These are phyloP conservation scores for Aspergillus aculeatinus DNA, from an alignment of 2,329 filamentous ascomycete species.

Conservation along the genomic window DNA sequence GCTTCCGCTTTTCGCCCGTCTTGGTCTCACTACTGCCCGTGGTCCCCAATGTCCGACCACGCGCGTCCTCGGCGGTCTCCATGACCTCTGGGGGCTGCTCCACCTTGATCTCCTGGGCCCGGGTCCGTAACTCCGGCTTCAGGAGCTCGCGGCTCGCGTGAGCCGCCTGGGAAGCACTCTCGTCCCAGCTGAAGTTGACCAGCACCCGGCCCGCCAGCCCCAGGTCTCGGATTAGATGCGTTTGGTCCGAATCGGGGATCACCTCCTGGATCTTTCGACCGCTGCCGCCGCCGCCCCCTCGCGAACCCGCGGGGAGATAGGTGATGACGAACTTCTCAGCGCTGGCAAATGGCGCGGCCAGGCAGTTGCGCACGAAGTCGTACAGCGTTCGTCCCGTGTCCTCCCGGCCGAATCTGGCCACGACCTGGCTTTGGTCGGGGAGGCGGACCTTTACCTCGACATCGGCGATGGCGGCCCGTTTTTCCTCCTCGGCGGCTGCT, in stretches of 20 bases:
- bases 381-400: conserved; percentile 74
- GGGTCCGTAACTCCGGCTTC: conserved; percentile 58
- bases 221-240: conserved; percentile 68
- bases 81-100: conserved; percentile 48
- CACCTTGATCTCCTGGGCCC: conserved; percentile 65
- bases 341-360: conserved; percentile 56
- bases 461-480: conserved; percentile 63
- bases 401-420: conserved; percentile 65
- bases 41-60: conserved; percentile 41
- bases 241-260: conserved; percentile 47
- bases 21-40: conserved; percentile 14
- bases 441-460: conserved; percentile 80
- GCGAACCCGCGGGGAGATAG: conserved; percentile 46
- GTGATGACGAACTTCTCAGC: conserved; percentile 69
- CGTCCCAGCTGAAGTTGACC: conserved; percentile 74
- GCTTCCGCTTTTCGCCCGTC: conserved; percentile 36
- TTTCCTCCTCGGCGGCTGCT: conserved; percentile 64
- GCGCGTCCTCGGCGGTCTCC: conserved; percentile 48
- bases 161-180: conserved; percentile 57
- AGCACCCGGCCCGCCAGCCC: conserved; percentile 69
- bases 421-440: conserved; percentile 77
- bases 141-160: conserved; percentile 58
- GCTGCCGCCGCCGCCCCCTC: conserved; percentile 15
- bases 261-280: conserved; percentile 25
- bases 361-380: conserved; percentile 68